phyloP scores from a whole-genome alignment of 2,329 filamentous ascomycete genomes.

The Juglanconis juglandina region DNA sequence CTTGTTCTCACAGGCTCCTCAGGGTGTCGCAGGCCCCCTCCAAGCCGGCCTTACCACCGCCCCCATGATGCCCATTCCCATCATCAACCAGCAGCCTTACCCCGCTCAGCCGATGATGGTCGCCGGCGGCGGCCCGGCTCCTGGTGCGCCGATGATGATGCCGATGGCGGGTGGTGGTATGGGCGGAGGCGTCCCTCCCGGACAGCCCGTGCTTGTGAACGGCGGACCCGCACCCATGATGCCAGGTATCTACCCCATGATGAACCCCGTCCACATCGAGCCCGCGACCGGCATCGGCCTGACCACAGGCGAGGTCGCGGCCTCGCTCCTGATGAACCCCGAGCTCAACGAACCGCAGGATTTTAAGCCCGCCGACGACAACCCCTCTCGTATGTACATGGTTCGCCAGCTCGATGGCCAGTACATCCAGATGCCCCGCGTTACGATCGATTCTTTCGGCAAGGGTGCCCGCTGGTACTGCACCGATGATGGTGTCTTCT shows the following conservation, averaged over 20 bases:
- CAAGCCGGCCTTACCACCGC: conserved; percentile 18
- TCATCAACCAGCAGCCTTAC: conserved; percentile 23
- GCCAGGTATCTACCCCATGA: conserved; percentile 35
- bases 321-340: conserved; percentile 47
- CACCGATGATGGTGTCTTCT: conserved; percentile 55
- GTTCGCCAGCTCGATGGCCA: conserved; percentile 58
- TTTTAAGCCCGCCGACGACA: conserved; percentile 60
- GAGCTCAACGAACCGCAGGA: conserved; percentile 56
- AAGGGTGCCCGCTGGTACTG: conserved; percentile 57
- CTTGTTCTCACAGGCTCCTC: conserved; percentile 14
- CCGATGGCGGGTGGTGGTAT: background rate
- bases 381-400: conserved; percentile 59
- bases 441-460: conserved; percentile 56
- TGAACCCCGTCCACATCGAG: conserved; percentile 38
- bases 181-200: conserved; percentile 14
- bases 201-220: conserved; percentile 13
- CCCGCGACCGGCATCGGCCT: conserved; percentile 48
- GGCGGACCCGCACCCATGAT: conserved; percentile 15
- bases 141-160: conserved; percentile 18
- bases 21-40: conserved; percentile 19
- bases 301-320: conserved; percentile 44
- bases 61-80: conserved; percentile 19
- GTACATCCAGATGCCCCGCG: conserved; percentile 57
- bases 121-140: background rate
- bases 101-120: conserved; percentile 15